Conservation (phyloP, 176 grass and related monocot genomes). For the Thalia dealbata region DNA sequence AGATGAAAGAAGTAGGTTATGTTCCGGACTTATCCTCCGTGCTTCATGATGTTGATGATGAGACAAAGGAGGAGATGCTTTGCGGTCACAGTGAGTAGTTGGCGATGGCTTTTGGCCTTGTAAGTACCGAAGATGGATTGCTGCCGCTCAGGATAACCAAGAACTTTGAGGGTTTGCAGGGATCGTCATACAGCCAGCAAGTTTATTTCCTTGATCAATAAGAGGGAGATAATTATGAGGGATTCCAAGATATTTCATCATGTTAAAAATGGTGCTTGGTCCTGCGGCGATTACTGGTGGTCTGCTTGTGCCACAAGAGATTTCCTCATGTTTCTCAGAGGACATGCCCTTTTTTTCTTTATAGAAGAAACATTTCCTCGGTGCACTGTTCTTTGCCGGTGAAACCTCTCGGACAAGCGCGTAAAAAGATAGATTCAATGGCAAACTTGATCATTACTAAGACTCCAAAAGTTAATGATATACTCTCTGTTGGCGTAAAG, state of each 20-base stretch:
- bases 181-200: conserved; percentile 17
- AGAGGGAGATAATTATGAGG: conserved; percentile 10
- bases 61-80: conserved; percentile 11
- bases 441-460: no score
- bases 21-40: conserved; percentile 1
- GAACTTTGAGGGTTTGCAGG: conserved; percentile 7
- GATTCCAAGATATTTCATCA: conserved; percentile 22
- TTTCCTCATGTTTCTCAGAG: no score
- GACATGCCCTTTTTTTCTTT: no score
- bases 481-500: no score
- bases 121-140: background rate
- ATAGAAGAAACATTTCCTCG: no score
- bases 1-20: conserved; percentile 12
- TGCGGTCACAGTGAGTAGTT: conserved; percentile 11
- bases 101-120: conserved; percentile 12
- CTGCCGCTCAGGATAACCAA: conserved; percentile 14
- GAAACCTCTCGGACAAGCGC: no score
- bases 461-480: no score
- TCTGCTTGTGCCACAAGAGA: no score
- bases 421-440: no score
- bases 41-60: conserved; percentile 6
- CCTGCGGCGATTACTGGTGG: conserved; percentile 18
- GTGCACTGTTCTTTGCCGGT: no score
- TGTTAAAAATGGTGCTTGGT: conserved; percentile 13
- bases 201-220: conserved; percentile 5